Evolutionary conservation across 179 eudicot genomes (phyloP), one percentile per base, ranked within the genome.

Genomic region (Actinidia arguta): DNA sequence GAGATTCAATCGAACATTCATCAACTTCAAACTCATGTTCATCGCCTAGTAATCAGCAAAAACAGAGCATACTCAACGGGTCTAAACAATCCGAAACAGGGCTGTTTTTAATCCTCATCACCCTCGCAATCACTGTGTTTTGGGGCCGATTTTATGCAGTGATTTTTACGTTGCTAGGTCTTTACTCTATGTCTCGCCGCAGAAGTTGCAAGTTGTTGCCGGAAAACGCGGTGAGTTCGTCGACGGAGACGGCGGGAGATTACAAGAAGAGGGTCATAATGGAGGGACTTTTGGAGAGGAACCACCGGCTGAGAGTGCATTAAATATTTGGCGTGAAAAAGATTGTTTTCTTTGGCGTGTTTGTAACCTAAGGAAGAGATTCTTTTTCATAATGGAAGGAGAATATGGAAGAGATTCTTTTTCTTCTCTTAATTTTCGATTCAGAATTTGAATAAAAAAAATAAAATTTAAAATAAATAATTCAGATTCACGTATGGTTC

Each of bases 231-330:
- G 51, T 16, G 44, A 10, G 22, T 42, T 22, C 31, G 74, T 44
- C 62, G 85, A 61, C 75, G 79, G 48, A 56, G 52, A 73, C 47
- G 47, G 80, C 51, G 70, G 59, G 67, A 61, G 80, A 80, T 71
- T 46, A 68, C 71, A 55, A 17, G 61, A 83, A 84, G 77, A 84
- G 55, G 56, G 86, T 67, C 44, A 75, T 84, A 66, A 84, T 84
- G 72, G 83, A 80, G 68, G 86, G 83, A 10, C 25, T 80, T 80
- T 70, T 84, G 18, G 80, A 67, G 69, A 80, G 86, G 78, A 75
- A 75, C n/a, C 73, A 67, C 67, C 75, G 55, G 6, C 50, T 5
- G 54, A 27, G 36, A 56, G 56, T 56, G 67, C 80, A 52, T 64
- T 76, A 39, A 82, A 42, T 74, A 64, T 20, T n/a, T 54, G 66